phyloP scores from a whole-genome alignment of 352 stramenopile genomes.

The Pythium phragmitis region DNA sequence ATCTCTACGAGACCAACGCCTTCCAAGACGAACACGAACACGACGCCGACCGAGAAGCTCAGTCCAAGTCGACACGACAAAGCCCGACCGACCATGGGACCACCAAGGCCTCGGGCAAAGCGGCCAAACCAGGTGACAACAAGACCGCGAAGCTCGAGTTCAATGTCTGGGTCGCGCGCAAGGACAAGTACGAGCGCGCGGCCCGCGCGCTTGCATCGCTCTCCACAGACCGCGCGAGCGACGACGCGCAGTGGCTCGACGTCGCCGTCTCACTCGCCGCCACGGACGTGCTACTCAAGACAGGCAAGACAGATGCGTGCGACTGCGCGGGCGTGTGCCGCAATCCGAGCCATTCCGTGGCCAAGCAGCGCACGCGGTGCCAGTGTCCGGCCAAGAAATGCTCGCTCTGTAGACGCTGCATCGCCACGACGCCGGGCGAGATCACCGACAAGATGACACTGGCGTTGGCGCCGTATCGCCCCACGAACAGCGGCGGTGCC shows the following conservation, averaged over 20 bases:
- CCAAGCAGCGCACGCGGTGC: constrained; percentile 70
- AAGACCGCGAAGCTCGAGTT: constrained; percentile 54
- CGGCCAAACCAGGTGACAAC: neutral
- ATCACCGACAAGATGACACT: constrained; percentile 69
- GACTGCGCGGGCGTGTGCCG: constrained; percentile 72
- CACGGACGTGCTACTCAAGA: constrained; percentile 79
- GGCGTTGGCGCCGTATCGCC: constrained; percentile 51
- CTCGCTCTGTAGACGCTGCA: constrained; percentile 68
- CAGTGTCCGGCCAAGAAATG: constrained; percentile 82
- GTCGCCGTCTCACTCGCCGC: constrained; percentile 72
- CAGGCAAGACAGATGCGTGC: constrained; percentile 60
- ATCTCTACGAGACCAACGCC: constrained; percentile 80
- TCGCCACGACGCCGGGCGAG: constrained; percentile 49
- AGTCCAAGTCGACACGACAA: neutral
- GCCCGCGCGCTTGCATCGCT: constrained; percentile 57
- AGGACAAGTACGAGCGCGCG: constrained; percentile 87
- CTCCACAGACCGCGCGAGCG: constrained; percentile 55
- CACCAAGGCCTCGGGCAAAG: neutral
- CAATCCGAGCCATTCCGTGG: constrained; percentile 56
- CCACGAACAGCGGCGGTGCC: constrained; percentile 25
- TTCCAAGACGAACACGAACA: constrained; percentile 54
- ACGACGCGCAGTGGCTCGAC: constrained; percentile 68
- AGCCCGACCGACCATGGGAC: constrained; percentile 2
- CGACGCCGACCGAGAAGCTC: neutral
- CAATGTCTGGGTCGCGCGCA: constrained; percentile 79